These are phyloP conservation scores for Acorus calamus DNA, from an alignment of 106 monocot genomes.

Conservation along the genomic window DNA sequence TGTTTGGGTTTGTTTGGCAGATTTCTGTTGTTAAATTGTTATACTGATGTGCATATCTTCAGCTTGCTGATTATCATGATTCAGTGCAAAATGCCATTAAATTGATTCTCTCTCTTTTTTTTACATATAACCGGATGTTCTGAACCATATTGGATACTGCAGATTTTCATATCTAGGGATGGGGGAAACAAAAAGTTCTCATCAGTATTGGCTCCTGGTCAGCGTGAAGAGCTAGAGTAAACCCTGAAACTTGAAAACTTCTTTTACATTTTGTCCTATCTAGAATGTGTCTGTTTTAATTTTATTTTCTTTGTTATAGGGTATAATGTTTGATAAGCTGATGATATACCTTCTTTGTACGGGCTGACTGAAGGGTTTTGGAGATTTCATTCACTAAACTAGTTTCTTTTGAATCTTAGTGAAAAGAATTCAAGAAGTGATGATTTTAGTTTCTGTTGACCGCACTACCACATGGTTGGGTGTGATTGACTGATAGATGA, in stretches of 20 bases:
- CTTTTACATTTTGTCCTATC: background rate
- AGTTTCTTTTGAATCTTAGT: too few species aligned
- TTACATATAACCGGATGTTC: background rate
- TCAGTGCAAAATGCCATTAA: too few species aligned
- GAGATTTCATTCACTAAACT: too few species aligned
- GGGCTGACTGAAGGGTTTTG: background rate
- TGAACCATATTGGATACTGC: constrained; percentile 2
- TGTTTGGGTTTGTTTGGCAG: too few species aligned
- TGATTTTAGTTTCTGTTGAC: too few species aligned
- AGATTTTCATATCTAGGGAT: constrained; percentile 97
- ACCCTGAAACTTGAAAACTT: background rate
- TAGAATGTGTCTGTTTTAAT: background rate
- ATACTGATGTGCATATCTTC: too few species aligned
- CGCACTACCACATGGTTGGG: too few species aligned
- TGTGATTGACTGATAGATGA: too few species aligned
- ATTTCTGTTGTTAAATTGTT: too few species aligned
- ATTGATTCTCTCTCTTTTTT: too few species aligned
- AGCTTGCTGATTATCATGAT: too few species aligned
- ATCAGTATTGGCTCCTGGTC: constrained; percentile 89
- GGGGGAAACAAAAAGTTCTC: constrained; percentile 91
- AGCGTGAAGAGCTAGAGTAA: constrained; percentile 92
- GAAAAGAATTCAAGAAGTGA: too few species aligned
- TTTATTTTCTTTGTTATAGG: background rate
- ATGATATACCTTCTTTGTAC: background rate
- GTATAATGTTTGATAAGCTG: background rate